Conservation (phyloP, 2,329 filamentous ascomycete species). For the Verticillium nonalfalfae region DNA sequence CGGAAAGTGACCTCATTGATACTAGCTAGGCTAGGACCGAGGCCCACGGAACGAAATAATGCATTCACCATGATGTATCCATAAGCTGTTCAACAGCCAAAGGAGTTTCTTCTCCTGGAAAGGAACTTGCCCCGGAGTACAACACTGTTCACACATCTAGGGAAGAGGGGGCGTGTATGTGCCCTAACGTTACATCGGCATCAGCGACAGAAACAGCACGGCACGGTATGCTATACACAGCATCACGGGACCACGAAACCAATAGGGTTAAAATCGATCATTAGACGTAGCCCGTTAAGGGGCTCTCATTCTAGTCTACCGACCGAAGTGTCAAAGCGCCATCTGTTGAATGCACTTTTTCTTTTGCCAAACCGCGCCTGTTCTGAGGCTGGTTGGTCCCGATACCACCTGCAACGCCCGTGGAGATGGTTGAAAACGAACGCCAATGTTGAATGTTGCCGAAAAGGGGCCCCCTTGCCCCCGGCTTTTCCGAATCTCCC, state of each 20-base stretch:
- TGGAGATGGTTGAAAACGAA: constrained; percentile 15
- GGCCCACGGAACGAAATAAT: too few relatives aligned
- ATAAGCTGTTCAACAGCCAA: too few relatives aligned
- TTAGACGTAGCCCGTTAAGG: constrained; percentile 11
- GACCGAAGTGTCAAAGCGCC: constrained; percentile 6
- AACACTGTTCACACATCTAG: too few relatives aligned
- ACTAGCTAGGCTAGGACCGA: not conserved
- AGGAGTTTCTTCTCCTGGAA: too few relatives aligned
- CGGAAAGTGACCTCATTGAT: not conserved
- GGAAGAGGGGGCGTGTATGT: not conserved
- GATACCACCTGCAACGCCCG: constrained; percentile 10
- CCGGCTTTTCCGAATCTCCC: constrained; percentile 12
- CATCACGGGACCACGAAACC: too few relatives aligned
- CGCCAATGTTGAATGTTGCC: constrained; percentile 14
- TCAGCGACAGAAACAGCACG: not conserved
- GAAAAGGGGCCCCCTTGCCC: constrained; percentile 5
- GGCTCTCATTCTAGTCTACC: constrained; percentile 9
- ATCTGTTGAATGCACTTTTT: constrained; percentile 15
- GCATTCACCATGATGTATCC: too few relatives aligned
- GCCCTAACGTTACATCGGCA: not conserved
- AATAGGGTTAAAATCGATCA: not conserved
- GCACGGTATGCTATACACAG: too few relatives aligned
- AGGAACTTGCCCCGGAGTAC: too few relatives aligned
- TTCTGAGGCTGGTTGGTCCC: not conserved
- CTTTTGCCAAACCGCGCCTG: constrained; percentile 2